Percentiles rank a stretch among this genome's conserved stretches.
These are phyloP conservation scores for Camellia japonica DNA, from an alignment of 148 eudicot genomes.

Conservation along the genomic window DNA sequence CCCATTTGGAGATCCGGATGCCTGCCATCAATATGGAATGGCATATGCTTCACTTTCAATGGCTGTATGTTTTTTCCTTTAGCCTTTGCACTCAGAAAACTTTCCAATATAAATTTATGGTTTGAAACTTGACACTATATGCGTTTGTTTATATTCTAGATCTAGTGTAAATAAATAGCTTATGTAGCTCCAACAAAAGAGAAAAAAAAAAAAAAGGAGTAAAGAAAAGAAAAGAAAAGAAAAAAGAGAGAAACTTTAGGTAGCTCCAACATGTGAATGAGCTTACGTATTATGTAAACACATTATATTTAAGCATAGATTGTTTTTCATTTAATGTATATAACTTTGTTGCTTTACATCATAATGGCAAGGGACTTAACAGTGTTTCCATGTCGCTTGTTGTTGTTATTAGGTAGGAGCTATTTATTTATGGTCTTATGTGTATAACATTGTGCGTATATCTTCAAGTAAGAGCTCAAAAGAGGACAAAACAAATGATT, in stretches of 20 bases:
- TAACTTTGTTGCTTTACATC: not conserved
- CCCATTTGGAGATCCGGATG: slow-evolving; percentile 75
- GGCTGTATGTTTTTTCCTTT: slow-evolving; percentile 55
- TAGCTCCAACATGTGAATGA: not conserved
- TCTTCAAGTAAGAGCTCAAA: slow-evolving; percentile 36
- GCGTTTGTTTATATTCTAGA: not conserved
- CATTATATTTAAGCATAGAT: not conserved
- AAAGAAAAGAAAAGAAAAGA: not conserved
- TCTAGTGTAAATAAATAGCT: not conserved
- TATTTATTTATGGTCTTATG: slow-evolving; percentile 72
- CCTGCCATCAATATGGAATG: slow-evolving; percentile 56
- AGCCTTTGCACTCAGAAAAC: not conserved
- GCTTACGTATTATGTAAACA: not conserved
- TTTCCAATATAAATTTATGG: not conserved
- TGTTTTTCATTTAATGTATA: not conserved
- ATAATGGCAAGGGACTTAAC: not conserved
- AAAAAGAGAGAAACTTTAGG: not conserved
- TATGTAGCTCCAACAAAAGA: not conserved
- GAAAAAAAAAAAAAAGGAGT: not conserved
- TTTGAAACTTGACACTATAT: not conserved
- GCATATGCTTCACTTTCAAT: slow-evolving; percentile 82
- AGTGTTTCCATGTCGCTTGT: slow-evolving; percentile 4
- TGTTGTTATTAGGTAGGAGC: slow-evolving; percentile 67
- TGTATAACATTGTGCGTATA: slow-evolving; percentile 73
- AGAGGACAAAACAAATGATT: slow-evolving; percentile 31